Evolutionary conservation across 2,329 filamentous ascomycete genomes (phyloP), one percentile per base, ranked within the genome.

Genomic region (Penicillium sp.): DNA sequence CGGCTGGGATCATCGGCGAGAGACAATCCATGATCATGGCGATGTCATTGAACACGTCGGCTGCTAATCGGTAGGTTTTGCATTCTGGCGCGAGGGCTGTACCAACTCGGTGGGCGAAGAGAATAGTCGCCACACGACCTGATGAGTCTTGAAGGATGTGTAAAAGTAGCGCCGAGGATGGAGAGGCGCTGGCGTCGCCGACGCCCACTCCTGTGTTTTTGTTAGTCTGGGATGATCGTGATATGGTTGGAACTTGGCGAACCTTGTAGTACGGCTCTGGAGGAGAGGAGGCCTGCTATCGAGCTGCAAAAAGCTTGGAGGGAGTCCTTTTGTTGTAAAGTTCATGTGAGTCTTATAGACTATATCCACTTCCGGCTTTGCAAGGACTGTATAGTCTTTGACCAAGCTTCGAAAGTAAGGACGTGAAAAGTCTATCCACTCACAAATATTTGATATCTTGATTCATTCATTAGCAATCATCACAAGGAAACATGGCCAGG

Each of bases 61-160:
- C 90, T 2, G 91, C 81, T 42, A 95, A 86, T 13, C 90, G 85
- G 70, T 91, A 95, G 68, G 82, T 86, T 69, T 96, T 96, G 74
- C 88, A 92, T 66, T 96, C 90, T 1, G 89, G 88, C 68, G 95
- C 89, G 42, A 95, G 86, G 28, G 87, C 81, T 40, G 87, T 87
- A 32, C 90, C 89, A 50, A 92, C 83, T 38, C 82, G 80, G 67
- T 95, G 85, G 1, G 90, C 91, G 67, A 95, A 95, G 8, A 88
- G 70, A 52, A 95, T 95, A 0, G 90, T 95, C 1, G 88, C 88
- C 24, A 95, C 73, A 6, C 89, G 82, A 7, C 88, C 89, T 53
- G 87, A 86, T 44, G 84, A 87, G 57, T 93, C 88, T 69, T 93
- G 89, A 8, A 93, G 74, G 54, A 95, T 86, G 27, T 88, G 89